These are phyloP conservation scores for Talaromyces verruculosus DNA, from an alignment of 2,329 filamentous ascomycete species.

Conservation along the genomic window DNA sequence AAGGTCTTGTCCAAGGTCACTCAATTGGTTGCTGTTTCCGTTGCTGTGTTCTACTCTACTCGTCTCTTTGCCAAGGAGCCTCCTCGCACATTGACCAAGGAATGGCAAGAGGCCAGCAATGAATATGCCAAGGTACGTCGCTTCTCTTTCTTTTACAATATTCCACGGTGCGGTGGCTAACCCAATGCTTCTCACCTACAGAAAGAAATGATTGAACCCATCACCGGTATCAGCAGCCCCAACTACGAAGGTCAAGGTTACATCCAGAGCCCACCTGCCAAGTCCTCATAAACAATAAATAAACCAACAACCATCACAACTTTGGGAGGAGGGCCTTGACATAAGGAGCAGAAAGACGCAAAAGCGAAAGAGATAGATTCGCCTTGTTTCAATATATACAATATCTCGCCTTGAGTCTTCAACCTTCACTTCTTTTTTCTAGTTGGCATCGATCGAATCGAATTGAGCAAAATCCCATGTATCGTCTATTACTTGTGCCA, in stretches of 20 bases:
- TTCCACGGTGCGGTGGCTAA: background rate
- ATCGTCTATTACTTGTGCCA: constrained; percentile 44
- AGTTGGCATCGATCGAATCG: constrained; percentile 17
- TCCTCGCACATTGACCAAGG: constrained; percentile 89
- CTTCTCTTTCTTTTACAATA: constrained; percentile 14
- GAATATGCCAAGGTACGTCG: constrained; percentile 83
- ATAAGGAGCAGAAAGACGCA: background rate
- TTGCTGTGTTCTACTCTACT: constrained; percentile 69
- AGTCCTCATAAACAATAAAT: constrained; percentile 28
- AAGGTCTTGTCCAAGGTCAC: constrained; percentile 74
- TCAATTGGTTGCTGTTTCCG: constrained; percentile 65
- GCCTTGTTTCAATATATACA: constrained; percentile 8
- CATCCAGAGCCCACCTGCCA: constrained; percentile 62
- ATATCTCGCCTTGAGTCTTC: constrained; percentile 20
- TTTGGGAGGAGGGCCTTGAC: background rate
- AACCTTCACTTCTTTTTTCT: constrained; percentile 25
- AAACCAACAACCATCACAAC: background rate
- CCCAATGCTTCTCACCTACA: constrained; percentile 39
- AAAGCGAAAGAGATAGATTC: background rate
- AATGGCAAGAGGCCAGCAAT: constrained; percentile 94
- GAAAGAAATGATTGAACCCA: constrained; percentile 80
- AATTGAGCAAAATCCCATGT: constrained; percentile 38
- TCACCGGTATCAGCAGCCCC: constrained; percentile 78
- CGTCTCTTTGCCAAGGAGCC: constrained; percentile 69
- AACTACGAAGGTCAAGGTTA: constrained; percentile 75